Conservation (phyloP, 495 filamentous ascomycete genomes). For the Massariosphaeria phaeospora region DNA sequence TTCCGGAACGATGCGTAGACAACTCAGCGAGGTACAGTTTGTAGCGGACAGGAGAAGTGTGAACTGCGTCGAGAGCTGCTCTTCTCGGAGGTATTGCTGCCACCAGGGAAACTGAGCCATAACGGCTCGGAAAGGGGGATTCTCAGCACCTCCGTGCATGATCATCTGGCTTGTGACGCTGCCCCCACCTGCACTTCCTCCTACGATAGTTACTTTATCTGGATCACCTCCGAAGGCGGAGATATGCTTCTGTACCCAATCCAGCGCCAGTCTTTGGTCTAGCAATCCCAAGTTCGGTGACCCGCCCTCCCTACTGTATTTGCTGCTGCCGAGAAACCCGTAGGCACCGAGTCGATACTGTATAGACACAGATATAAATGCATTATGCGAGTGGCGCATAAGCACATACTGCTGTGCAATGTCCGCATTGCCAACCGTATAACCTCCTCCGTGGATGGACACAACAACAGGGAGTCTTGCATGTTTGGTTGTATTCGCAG, state of each 20-base stretch:
- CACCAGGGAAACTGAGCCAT: constrained; percentile 30
- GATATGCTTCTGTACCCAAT: constrained; percentile 25
- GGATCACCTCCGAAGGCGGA: constrained; percentile 24
- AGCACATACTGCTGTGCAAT: neutral
- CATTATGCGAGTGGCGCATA: constrained; percentile 9
- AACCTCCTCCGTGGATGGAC: constrained; percentile 20
- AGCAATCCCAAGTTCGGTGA: constrained; percentile 6
- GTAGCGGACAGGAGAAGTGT: constrained; percentile 5
- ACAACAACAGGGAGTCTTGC: constrained; percentile 20
- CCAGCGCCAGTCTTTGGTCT: constrained; percentile 13
- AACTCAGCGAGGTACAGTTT: constrained; percentile 6
- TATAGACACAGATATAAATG: constrained; percentile 2
- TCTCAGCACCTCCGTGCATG: constrained; percentile 4
- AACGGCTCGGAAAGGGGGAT: constrained; percentile 23
- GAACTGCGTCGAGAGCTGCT: constrained; percentile 11
- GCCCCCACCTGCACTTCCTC: constrained; percentile 19
- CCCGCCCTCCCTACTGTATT: neutral
- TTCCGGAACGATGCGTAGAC: constrained; percentile 3
- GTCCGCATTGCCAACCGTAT: constrained; percentile 1
- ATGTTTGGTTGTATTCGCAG: neutral
- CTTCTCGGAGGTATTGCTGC: constrained; percentile 7
- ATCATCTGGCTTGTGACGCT: constrained; percentile 21
- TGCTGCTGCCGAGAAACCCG: constrained; percentile 7
- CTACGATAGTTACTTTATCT: constrained; percentile 12
- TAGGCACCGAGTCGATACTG: constrained; percentile 21